Conservation (phyloP, 2,329 filamentous ascomycete genomes). For the Aspergillus jensenii region DNA sequence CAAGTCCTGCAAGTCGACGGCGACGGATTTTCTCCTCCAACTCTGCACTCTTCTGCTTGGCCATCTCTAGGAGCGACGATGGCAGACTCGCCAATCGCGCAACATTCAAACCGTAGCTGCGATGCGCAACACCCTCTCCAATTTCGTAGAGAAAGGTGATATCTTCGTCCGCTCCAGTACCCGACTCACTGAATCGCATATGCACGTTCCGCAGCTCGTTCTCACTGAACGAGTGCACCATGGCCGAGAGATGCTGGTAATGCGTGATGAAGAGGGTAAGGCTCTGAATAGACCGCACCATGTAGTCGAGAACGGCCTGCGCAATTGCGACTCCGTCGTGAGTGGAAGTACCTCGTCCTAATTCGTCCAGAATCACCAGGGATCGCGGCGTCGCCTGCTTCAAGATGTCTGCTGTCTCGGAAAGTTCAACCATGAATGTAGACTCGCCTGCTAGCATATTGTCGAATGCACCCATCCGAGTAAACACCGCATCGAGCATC, state of each 20-base stretch:
- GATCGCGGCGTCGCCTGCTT: slow-evolving; percentile 82
- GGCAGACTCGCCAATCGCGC: slow-evolving; percentile 83
- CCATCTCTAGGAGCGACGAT: slow-evolving; percentile 71
- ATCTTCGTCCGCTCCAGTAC: slow-evolving; percentile 63
- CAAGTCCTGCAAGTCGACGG: slow-evolving; percentile 55
- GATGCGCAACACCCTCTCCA: slow-evolving; percentile 84
- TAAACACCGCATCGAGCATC: slow-evolving; percentile 87
- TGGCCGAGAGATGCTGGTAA: slow-evolving; percentile 81
- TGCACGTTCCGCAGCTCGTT: slow-evolving; percentile 81
- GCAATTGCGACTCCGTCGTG: slow-evolving; percentile 97
- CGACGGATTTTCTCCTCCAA: slow-evolving; percentile 72
- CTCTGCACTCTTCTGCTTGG: slow-evolving; percentile 74
- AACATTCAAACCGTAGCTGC: slow-evolving; percentile 93
- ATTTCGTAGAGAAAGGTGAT: slow-evolving; percentile 96
- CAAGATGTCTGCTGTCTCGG: slow-evolving; percentile 86
- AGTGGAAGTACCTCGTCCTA: slow-evolving; percentile 89
- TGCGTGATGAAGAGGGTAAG: slow-evolving; percentile 96
- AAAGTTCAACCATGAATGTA: slow-evolving; percentile 98
- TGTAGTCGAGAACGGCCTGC: slow-evolving; percentile 81
- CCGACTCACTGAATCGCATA: slow-evolving; percentile 75
- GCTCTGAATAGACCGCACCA: slow-evolving; percentile 71
- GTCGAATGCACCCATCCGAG: slow-evolving; percentile 92
- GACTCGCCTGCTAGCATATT: slow-evolving; percentile 93
- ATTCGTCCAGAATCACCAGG: slow-evolving; percentile 89
- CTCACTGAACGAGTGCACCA: slow-evolving; percentile 66